A percentile compares a stretch with the other conserved stretches of the same genome.
These are phyloP conservation scores for Russula sp. DNA, from an alignment of 768 basidiomycete species.

Conservation along the genomic window DNA sequence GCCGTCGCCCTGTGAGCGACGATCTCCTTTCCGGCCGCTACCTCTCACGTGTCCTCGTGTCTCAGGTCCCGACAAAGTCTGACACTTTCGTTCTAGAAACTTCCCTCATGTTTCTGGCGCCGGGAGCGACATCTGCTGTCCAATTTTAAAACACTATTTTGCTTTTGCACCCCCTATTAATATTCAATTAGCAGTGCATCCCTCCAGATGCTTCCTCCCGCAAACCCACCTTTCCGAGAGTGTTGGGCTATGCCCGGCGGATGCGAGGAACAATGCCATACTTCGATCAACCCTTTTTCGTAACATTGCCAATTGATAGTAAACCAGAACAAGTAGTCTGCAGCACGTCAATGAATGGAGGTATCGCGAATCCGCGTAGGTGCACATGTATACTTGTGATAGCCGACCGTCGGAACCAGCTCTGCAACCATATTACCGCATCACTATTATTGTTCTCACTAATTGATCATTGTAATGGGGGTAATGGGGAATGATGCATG, in stretches of 20 bases:
- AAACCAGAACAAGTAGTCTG: background rate
- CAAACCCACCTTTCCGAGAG: background rate
- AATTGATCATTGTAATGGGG: background rate
- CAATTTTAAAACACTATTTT: slow-evolving; percentile 21
- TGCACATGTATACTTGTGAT: background rate
- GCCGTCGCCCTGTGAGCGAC: background rate
- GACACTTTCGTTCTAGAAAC: background rate
- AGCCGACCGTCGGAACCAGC: background rate
- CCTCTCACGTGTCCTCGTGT: slow-evolving; percentile 15
- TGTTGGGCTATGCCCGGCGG: slow-evolving; percentile 7
- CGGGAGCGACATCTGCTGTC: background rate
- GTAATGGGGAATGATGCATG: background rate
- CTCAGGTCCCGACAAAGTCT: background rate
- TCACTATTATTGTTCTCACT: slow-evolving; percentile 3
- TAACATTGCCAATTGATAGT: slow-evolving; percentile 1
- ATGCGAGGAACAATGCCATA: background rate
- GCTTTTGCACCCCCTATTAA: background rate
- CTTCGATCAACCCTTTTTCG: slow-evolving; percentile 12
- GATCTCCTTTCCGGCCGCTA: background rate
- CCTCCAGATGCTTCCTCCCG: background rate
- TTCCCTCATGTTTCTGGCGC: background rate
- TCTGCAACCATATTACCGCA: background rate
- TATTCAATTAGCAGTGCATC: background rate
- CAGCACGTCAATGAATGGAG: background rate
- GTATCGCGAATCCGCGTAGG: background rate